Percentiles rank a stretch among this genome's conserved stretches.
These are phyloP conservation scores for Glycine tomentella DNA, from an alignment of 306 rosid genomes.

Conservation along the genomic window DNA sequence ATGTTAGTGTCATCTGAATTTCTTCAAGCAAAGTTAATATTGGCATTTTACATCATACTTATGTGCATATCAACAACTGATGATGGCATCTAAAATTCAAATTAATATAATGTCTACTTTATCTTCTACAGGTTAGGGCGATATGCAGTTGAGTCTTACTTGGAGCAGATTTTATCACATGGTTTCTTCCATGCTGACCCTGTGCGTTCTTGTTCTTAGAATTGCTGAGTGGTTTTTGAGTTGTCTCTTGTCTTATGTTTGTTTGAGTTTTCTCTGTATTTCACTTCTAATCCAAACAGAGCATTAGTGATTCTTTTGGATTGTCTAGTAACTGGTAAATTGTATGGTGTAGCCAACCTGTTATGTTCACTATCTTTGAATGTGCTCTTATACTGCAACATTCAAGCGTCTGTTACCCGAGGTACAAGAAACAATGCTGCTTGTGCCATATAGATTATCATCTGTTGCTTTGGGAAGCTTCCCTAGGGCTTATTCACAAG, in stretches of 20 bases:
- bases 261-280: not conserved
- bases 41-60: conserved; percentile 33
- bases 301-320: conserved; percentile 19
- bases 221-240: conserved; percentile 27
- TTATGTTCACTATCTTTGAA: conserved; percentile 33
- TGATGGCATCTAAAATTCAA: conserved; percentile 31
- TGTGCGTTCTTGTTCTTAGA: conserved; percentile 57
- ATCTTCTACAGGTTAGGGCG: conserved; percentile 76
- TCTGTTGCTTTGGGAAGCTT: conserved; percentile 26
- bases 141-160: conserved; percentile 97
- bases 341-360: conserved; percentile 25
- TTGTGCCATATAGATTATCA: conserved; percentile 28
- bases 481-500: conserved; percentile 2
- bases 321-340: conserved; percentile 27
- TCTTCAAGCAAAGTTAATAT: conserved; percentile 28
- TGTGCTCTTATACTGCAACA: conserved; percentile 25
- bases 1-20: conserved; percentile 57
- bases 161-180: conserved; percentile 97
- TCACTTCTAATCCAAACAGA: not conserved
- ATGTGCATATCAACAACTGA: conserved; percentile 36
- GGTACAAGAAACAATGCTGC: conserved; percentile 16
- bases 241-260: conserved; percentile 6
- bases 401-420: conserved; percentile 23
- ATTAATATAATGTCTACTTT: conserved; percentile 26
- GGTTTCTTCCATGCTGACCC: conserved; percentile 99